Evolutionary conservation across 1,139 yeast species (phyloP).

Genomic region (Saccharomyces hybrid): DNA sequence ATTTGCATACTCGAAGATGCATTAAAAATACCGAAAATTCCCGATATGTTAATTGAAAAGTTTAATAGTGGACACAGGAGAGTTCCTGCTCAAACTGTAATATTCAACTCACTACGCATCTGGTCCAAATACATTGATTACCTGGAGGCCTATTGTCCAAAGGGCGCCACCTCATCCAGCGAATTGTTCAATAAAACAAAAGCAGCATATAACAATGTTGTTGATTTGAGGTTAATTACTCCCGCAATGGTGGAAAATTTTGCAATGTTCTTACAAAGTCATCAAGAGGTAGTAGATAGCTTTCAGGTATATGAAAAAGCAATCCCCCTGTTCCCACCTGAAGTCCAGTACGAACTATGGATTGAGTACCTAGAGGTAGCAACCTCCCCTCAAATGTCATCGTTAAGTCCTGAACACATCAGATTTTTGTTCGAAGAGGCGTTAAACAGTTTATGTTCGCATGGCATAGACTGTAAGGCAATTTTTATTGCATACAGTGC

Average conservation of each 20-base stretch:
- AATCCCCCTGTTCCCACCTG: slow-evolving; percentile 50
- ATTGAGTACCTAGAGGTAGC: slow-evolving; percentile 54
- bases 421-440: slow-evolving; percentile 71
- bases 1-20: slow-evolving; percentile 46
- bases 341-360: slow-evolving; percentile 67
- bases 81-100: slow-evolving; percentile 47
- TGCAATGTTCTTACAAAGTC: slow-evolving; percentile 52
- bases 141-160: slow-evolving; percentile 45
- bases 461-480: slow-evolving; percentile 36
- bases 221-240: slow-evolving; percentile 60
- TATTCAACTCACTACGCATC: slow-evolving; percentile 52
- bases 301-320: slow-evolving; percentile 65
- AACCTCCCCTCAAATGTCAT: not conserved
- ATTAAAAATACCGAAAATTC: slow-evolving; percentile 37
- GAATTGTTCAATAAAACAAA: slow-evolving; percentile 34
- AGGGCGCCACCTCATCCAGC: slow-evolving; percentile 31
- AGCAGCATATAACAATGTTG: slow-evolving; percentile 50
- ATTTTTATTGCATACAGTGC: slow-evolving; percentile 51
- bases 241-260: slow-evolving; percentile 60
- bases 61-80: slow-evolving; percentile 27
- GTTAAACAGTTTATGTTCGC: slow-evolving; percentile 42
- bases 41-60: slow-evolving; percentile 20
- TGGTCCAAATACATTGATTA: slow-evolving; percentile 76
- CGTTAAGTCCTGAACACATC: slow-evolving; percentile 47
- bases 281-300: slow-evolving; percentile 40